phyloP scores from a whole-genome alignment of 352 stramenopile species.

The Globisporangium cederbergense region DNA sequence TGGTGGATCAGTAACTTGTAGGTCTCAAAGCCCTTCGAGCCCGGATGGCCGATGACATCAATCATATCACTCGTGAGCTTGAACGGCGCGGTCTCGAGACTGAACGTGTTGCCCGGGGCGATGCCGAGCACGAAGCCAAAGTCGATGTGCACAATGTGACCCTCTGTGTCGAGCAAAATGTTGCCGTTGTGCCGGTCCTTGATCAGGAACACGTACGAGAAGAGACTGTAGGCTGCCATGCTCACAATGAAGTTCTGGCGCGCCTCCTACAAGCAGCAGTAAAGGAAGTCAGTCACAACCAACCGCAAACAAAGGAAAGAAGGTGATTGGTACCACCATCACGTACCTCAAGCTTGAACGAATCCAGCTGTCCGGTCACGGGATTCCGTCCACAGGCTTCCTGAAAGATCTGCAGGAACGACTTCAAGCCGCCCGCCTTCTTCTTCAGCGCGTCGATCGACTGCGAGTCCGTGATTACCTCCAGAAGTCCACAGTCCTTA shows the following conservation, averaged over 20 bases:
- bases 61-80: conserved; percentile 98
- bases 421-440: conserved; percentile 43
- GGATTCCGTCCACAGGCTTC: conserved; percentile 42
- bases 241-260: conserved; percentile 93
- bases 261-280: conserved; percentile 57
- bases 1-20: conserved; percentile 92
- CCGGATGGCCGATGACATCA: conserved; percentile 86
- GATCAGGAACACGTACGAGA: conserved; percentile 96
- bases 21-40: conserved; percentile 79
- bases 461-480: conserved; percentile 94
- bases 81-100: conserved; percentile 96
- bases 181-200: conserved; percentile 99
- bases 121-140: conserved; percentile 98
- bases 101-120: conserved; percentile 96
- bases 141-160: conserved; percentile 98
- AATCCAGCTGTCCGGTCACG: conserved; percentile 34
- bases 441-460: conserved; percentile 96
- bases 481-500: conserved; percentile 91
- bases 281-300: neutral
- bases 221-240: conserved; percentile 95
- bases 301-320: neutral
- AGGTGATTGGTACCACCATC: neutral
- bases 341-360: conserved; percentile 34
- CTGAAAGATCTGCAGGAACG: conserved; percentile 50
- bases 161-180: conserved; percentile 95